These are phyloP conservation scores for Eimeria sp. DNA, from an alignment of 169 alveolate species.

Conservation along the genomic window DNA sequence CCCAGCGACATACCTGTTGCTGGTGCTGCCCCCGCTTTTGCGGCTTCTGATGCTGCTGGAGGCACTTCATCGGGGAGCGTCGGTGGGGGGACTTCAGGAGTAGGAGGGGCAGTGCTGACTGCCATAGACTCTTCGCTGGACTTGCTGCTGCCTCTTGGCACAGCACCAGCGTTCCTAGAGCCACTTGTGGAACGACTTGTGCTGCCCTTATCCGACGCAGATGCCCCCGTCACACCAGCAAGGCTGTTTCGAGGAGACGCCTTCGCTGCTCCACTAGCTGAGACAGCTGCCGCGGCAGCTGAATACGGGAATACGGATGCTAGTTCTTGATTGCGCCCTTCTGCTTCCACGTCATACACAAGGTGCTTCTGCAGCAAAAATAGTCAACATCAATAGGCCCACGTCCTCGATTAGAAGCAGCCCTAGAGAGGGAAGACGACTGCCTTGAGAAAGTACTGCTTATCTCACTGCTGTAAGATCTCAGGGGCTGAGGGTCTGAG, in stretches of 20 bases:
- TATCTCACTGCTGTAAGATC: not conserved
- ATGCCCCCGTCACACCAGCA: conserved; percentile 25
- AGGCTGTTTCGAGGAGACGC: conserved; percentile 35
- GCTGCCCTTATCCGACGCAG: conserved; percentile 51
- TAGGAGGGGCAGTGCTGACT: conserved; percentile 64
- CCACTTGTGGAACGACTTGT: conserved; percentile 18
- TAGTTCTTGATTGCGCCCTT: conserved; percentile 40
- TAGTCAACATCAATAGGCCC: not conserved
- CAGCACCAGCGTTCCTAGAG: conserved; percentile 42
- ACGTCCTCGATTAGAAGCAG: not conserved
- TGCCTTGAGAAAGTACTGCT: not conserved
- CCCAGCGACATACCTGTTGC: conserved; percentile 80
- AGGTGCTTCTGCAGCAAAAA: conserved; percentile 57
- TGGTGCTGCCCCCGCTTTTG: conserved; percentile 72
- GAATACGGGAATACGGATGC: conserved; percentile 69
- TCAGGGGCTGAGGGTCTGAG: not conserved
- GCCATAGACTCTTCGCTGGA: conserved; percentile 48
- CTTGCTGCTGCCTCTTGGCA: conserved; percentile 37
- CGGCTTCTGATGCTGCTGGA: conserved; percentile 56
- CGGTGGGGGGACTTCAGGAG: conserved; percentile 80
- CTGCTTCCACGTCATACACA: conserved; percentile 31
- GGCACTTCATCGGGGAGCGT: conserved; percentile 74
- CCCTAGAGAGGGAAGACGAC: not conserved
- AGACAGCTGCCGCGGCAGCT: conserved; percentile 60
- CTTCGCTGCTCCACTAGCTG: conserved; percentile 16